These are phyloP conservation scores for Bruguiera hainesii DNA, from an alignment of 441 rosid species.

Conservation along the genomic window DNA sequence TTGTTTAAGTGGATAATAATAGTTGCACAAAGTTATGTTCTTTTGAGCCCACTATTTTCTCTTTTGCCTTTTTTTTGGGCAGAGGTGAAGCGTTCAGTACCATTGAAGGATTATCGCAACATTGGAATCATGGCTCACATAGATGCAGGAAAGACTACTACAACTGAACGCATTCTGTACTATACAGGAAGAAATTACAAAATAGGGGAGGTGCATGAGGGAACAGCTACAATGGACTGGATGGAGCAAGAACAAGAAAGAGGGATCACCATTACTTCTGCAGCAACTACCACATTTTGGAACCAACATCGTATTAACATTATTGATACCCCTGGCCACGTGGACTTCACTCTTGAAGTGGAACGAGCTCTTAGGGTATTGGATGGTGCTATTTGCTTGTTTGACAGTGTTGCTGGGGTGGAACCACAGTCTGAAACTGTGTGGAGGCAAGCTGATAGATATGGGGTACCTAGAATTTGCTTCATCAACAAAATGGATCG, in stretches of 20 bases:
- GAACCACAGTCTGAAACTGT: conserved; percentile 99
- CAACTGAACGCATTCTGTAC: conserved; percentile 83
- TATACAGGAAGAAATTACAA: conserved; percentile 95
- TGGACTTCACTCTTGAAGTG: conserved; percentile 94
- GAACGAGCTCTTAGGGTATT: conserved; percentile 93
- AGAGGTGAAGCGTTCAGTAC: conserved; percentile 63
- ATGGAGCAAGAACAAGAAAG: conserved; percentile 99
- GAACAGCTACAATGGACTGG: conserved; percentile 99
- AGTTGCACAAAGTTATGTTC: too few relatives aligned
- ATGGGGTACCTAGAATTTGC: conserved; percentile 95
- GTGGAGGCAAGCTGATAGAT: conserved; percentile 99
- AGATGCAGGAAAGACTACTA: conserved; percentile 94
- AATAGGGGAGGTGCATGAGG: conserved; percentile 96
- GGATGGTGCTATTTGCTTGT: conserved; percentile 93
- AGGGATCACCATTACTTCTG: conserved; percentile 96
- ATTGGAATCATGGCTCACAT: conserved; percentile 99
- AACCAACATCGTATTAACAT: conserved; percentile 85
- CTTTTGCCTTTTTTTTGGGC: conserved; percentile 15
- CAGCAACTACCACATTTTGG: conserved; percentile 95
- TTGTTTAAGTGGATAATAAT: too few relatives aligned
- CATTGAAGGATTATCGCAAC: conserved; percentile 79
- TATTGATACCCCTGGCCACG: conserved; percentile 96
- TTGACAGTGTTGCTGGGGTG: conserved; percentile 98
- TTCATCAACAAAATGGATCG: conserved; percentile 98
- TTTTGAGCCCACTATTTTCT: not conserved